Base-by-base conservation (phyloP, 2,329 filamentous ascomycete species). In the Raffaelea albimanens region DNA sequence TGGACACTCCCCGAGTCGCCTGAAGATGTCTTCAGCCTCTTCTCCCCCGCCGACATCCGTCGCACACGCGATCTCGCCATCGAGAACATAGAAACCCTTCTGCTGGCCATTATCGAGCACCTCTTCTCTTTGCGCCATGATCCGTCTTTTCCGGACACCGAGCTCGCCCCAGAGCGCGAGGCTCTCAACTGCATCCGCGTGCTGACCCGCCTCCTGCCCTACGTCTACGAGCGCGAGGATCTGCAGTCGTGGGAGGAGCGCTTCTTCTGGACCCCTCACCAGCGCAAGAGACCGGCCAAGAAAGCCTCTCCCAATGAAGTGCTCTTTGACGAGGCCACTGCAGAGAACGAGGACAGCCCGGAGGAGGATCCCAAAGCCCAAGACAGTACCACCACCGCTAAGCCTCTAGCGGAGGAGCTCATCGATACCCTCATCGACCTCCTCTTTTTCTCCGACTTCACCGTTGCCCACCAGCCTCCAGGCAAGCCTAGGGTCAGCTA, bases 21-120 rank as follows among this genome's bases (percentile, higher is more conserved):
- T 45, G 93, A 97, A 63, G 93, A 98, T 71, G 83, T 98, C 60
- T 97, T 97, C 71, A 95, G 88, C 62, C 79, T 97, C 52, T 97
- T 96, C 68, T 89, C 90, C 34, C 82, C 89, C 5, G 81, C 83
- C 50, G 87, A 94, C 63, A 91, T 96, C 53, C 86, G 90, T 52
- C 82, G 90, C 56, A 90, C 88, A 41, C 81, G 90, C 61, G 91
- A 96, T 65, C 76, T 80, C 57, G 85, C 89, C 43, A 71, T 94
- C 52, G 83, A 86, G 62, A 96, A 96, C 61, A 75, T 96, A 54
- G 89, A 96, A 67, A 95, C 90, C 7, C 75, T 96, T 38, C 78
- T 95, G 55, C 75, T 91, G 39, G 87, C 86, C 44, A 73, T 94
- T 50, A 87, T 85, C n/a, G 87, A 85, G 40, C 83, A 87, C 43